These are phyloP conservation scores for Colletotrichum higginsianum DNA, from an alignment of 2,329 filamentous ascomycete species.

Conservation along the genomic window DNA sequence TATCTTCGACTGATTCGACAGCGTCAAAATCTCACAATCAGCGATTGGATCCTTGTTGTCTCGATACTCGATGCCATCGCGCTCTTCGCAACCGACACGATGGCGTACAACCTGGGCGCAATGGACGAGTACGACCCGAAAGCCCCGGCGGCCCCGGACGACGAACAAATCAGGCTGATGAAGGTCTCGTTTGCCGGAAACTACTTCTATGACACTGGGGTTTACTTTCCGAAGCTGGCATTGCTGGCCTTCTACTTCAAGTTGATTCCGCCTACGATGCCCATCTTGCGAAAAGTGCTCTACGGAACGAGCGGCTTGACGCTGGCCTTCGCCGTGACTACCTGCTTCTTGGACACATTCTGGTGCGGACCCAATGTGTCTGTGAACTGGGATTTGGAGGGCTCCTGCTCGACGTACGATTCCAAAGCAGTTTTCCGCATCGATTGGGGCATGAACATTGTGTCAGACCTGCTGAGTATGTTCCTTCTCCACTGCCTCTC, in stretches of 20 bases:
- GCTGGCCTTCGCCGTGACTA: constrained; percentile 45
- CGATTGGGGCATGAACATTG: constrained; percentile 50
- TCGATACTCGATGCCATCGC: constrained; percentile 48
- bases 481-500: not conserved
- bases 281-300: constrained; percentile 45
- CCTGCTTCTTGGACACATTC: constrained; percentile 49
- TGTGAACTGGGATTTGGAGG: constrained; percentile 48
- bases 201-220: constrained; percentile 51
- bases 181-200: constrained; percentile 51
- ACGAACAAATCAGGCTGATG: constrained; percentile 45
- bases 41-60: constrained; percentile 49
- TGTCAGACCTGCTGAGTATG: constrained; percentile 46
- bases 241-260: constrained; percentile 49
- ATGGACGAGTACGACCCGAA: constrained; percentile 47
- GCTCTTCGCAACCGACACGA: constrained; percentile 47
- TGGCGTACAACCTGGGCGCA: constrained; percentile 48
- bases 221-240: constrained; percentile 50
- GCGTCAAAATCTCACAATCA: constrained; percentile 47
- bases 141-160: constrained; percentile 20
- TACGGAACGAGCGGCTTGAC: constrained; percentile 46
- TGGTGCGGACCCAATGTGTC: constrained; percentile 49
- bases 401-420: constrained; percentile 46
- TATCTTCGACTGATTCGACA: constrained; percentile 47
- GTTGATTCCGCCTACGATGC: constrained; percentile 48
- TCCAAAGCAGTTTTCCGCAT: constrained; percentile 49